These are phyloP conservation scores for Lentinula aciculospora DNA, from an alignment of 768 basidiomycete species.

Conservation along the genomic window DNA sequence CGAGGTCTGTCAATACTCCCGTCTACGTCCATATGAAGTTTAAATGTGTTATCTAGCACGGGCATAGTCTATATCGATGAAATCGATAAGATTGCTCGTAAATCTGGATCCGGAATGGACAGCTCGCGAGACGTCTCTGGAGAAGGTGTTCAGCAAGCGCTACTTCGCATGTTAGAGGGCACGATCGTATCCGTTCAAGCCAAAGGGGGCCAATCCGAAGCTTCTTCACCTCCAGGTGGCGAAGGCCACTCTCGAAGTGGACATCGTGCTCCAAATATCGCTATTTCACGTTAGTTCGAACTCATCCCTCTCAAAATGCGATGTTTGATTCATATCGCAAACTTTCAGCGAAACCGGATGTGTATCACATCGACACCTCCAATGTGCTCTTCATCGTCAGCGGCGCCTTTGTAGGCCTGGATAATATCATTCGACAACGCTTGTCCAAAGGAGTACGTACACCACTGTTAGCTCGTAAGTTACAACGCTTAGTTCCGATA, in stretches of 20 bases:
- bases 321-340: neutral
- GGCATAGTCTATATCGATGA: slow-evolving; percentile 98
- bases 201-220: slow-evolving; percentile 47
- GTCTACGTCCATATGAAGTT: slow-evolving; percentile 1
- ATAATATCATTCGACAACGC: slow-evolving; percentile 72
- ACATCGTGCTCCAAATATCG: slow-evolving; percentile 39
- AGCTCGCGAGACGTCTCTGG: slow-evolving; percentile 87
- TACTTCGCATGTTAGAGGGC: slow-evolving; percentile 93
- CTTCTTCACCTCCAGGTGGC: slow-evolving; percentile 37
- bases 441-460: slow-evolving; percentile 77
- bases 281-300: slow-evolving; percentile 23
- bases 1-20: slow-evolving; percentile 47
- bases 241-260: slow-evolving; percentile 46
- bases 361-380: slow-evolving; percentile 76
- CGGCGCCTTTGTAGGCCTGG: slow-evolving; percentile 92
- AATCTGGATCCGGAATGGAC: slow-evolving; percentile 52
- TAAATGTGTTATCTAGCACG: slow-evolving; percentile 40
- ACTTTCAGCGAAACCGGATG: slow-evolving; percentile 50
- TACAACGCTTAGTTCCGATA: neutral
- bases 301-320: neutral
- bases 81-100: slow-evolving; percentile 86
- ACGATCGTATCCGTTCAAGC: slow-evolving; percentile 77
- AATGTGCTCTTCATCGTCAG: slow-evolving; percentile 94
- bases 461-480: neutral
- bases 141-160: slow-evolving; percentile 93